Percentiles rank a stretch among this genome's conserved stretches.
Conservation (phyloP, 495 filamentous ascomycete genomes). For the Neurospora sp. region DNA sequence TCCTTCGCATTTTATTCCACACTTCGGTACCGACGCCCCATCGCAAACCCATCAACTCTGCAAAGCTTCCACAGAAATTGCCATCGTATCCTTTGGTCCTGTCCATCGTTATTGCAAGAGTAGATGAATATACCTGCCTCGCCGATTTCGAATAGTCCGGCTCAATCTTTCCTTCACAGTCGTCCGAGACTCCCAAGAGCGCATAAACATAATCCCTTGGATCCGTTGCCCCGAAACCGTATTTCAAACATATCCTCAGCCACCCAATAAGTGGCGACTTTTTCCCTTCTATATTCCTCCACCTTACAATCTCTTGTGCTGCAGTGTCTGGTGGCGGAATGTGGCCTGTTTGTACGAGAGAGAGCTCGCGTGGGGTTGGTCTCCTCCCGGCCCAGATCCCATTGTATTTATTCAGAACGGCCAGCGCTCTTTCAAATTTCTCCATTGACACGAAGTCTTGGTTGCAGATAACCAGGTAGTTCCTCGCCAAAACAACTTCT, state of each 20-base stretch:
- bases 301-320: background rate
- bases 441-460: background rate
- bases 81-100: background rate
- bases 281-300: background rate
- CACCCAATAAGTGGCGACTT: background rate
- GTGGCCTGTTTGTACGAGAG: too few relatives aligned
- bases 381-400: background rate
- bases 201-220: background rate
- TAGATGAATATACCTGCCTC: background rate
- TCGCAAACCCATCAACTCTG: background rate
- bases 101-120: background rate
- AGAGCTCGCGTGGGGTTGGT: too few relatives aligned
- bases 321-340: too few relatives aligned
- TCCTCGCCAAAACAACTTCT: background rate
- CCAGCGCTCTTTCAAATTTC: background rate
- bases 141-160: background rate
- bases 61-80: background rate
- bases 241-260: background rate
- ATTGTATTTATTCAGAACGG: background rate
- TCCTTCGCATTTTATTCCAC: too few relatives aligned
- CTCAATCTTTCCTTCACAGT: background rate
- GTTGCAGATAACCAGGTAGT: background rate
- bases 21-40: too few relatives aligned
- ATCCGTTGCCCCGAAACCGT: background rate
- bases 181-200: background rate